A percentile compares a stretch with the other conserved stretches of the same genome.
Evolutionary conservation across 306 rosid species (phyloP).

Genomic region (Begonia fuchsioides): DNA sequence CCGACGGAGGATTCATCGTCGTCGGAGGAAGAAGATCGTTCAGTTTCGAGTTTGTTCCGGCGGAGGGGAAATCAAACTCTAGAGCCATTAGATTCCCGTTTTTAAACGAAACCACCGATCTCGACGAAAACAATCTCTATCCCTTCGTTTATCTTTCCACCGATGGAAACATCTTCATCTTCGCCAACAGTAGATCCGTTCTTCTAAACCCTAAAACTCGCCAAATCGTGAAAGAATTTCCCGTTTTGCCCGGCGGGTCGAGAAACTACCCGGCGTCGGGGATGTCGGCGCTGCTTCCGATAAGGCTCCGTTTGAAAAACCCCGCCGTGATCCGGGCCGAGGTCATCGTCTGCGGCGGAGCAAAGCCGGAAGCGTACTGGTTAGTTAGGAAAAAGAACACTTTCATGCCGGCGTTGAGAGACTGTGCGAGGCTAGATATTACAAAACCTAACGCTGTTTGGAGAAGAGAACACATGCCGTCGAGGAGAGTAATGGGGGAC

Average conservation of each 20-base stretch:
- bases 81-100: slow-evolving; percentile 23
- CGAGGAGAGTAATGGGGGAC: slow-evolving; percentile 67
- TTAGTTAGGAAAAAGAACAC: slow-evolving; percentile 8
- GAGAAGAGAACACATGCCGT: slow-evolving; percentile 56
- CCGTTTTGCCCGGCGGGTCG: slow-evolving; percentile 40
- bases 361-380: slow-evolving; percentile 27
- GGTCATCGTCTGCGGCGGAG: slow-evolving; percentile 75
- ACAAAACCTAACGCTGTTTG: slow-evolving; percentile 33
- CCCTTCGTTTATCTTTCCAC: slow-evolving; percentile 51
- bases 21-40: slow-evolving; percentile 63
- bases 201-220: slow-evolving; percentile 32
- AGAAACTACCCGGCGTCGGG: slow-evolving; percentile 85
- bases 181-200: slow-evolving; percentile 64
- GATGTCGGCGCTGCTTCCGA: slow-evolving; percentile 62
- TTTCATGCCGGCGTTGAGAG: slow-evolving; percentile 33
- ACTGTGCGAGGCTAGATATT: slow-evolving; percentile 39
- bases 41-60: slow-evolving; percentile 51
- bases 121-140: slow-evolving; percentile 85
- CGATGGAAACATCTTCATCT: slow-evolving; percentile 61
- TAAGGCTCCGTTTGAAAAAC: slow-evolving; percentile 17
- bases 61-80: slow-evolving; percentile 10
- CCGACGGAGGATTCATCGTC: slow-evolving; percentile 36
- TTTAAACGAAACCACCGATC: slow-evolving; percentile 55
- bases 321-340: slow-evolving; percentile 14
- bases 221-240: slow-evolving; percentile 32